phyloP scores from a whole-genome alignment of 805 yeast species.

The Zygoascus bituminiphila region DNA sequence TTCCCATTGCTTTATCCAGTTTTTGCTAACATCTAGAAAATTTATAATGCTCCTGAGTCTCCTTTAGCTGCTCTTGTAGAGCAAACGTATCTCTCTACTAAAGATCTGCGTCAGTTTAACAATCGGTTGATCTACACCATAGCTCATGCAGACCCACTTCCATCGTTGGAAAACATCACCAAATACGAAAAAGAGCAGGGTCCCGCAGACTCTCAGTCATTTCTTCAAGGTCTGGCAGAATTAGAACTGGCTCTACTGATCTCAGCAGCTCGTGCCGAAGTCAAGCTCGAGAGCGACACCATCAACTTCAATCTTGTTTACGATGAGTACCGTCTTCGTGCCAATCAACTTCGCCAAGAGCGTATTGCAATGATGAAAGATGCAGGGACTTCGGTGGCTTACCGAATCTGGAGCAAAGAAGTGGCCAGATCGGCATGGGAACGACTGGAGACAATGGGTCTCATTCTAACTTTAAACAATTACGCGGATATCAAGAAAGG shows the following conservation, averaged over 20 bases:
- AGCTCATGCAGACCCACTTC: slow-evolving; percentile 18
- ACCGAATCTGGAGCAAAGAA: slow-evolving; percentile 52
- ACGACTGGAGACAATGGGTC: slow-evolving; percentile 44
- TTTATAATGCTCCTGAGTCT: slow-evolving; percentile 15
- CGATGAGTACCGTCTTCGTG: slow-evolving; percentile 61
- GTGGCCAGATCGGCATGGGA: slow-evolving; percentile 72
- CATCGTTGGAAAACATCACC: slow-evolving; percentile 13
- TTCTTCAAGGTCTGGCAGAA: slow-evolving; percentile 46
- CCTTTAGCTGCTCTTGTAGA: slow-evolving; percentile 33
- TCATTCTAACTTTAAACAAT: slow-evolving; percentile 36
- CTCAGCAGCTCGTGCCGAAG: slow-evolving; percentile 63
- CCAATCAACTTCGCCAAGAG: slow-evolving; percentile 37
- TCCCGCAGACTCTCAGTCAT: slow-evolving; percentile 18
- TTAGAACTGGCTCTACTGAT: slow-evolving; percentile 64
- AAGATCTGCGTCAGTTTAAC: slow-evolving; percentile 41
- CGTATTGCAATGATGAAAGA: slow-evolving; percentile 28
- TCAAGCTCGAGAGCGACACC: slow-evolving; percentile 47
- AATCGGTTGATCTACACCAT: slow-evolving; percentile 22
- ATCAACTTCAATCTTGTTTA: slow-evolving; percentile 71
- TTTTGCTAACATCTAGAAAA: not conserved
- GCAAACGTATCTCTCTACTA: slow-evolving; percentile 48
- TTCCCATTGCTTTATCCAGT: no score
- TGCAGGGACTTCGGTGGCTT: slow-evolving; percentile 28
- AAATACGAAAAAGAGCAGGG: slow-evolving; percentile 16
- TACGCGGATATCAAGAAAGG: slow-evolving; percentile 36